phyloP scores from a whole-genome alignment of 2,329 filamentous ascomycete genomes.

The Epichloe coenophiala region DNA sequence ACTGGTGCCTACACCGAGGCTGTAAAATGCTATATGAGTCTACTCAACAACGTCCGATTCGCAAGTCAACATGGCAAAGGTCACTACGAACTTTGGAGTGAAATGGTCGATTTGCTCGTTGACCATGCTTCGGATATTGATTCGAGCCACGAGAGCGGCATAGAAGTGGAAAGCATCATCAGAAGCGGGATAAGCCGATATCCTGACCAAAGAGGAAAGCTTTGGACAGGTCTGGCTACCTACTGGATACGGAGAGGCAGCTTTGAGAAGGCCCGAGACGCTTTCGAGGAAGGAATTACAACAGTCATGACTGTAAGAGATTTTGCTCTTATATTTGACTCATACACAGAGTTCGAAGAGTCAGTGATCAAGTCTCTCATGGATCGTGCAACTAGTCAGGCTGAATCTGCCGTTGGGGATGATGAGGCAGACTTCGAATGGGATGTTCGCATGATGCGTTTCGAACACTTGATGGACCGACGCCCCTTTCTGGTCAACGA shows the following conservation, averaged over 20 bases:
- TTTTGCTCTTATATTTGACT: conserved; percentile 92
- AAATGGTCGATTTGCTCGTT: conserved; percentile 91
- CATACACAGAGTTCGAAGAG: conserved; percentile 94
- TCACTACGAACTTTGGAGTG: conserved; percentile 91
- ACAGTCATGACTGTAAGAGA: conserved; percentile 98
- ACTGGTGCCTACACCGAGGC: conserved; percentile 82
- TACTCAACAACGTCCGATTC: conserved; percentile 83
- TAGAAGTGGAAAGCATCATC: conserved; percentile 86
- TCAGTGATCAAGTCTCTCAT: conserved; percentile 85
- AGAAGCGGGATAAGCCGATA: conserved; percentile 84
- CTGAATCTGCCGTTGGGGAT: conserved; percentile 65
- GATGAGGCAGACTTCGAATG: conserved; percentile 85
- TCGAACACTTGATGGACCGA: conserved; percentile 95
- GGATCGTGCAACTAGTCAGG: conserved; percentile 68
- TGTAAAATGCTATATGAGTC: conserved; percentile 77
- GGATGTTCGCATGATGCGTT: conserved; percentile 93
- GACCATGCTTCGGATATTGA: conserved; percentile 79
- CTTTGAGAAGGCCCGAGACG: conserved; percentile 83
- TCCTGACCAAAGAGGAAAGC: conserved; percentile 81
- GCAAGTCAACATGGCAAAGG: conserved; percentile 88
- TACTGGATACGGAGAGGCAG: conserved; percentile 92
- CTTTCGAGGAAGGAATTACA: conserved; percentile 92
- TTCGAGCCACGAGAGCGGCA: conserved; percentile 64
- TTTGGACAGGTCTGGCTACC: conserved; percentile 89
- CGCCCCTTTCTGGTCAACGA: conserved; percentile 94